Conservation (phyloP, 129 eudicot genomes). For the Flaveria robusta region DNA sequence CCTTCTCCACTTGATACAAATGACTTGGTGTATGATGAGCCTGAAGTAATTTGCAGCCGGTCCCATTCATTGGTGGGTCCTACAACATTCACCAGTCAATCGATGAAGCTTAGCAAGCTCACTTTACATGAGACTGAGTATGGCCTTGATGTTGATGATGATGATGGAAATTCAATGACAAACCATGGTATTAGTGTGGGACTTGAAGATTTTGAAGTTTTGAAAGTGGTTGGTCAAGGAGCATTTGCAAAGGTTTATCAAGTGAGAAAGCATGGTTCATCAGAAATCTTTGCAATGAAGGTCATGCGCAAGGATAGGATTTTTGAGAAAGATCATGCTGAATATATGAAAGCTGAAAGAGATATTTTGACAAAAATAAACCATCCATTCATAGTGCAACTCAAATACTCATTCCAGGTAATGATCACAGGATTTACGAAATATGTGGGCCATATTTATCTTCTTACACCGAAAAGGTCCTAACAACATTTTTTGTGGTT, state of each 20-base stretch:
- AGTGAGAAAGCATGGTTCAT: conserved; percentile 60
- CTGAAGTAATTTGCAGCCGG: conserved; percentile 55
- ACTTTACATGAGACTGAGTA: conserved; percentile 49
- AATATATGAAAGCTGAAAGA: conserved; percentile 85
- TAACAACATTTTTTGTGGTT: conserved; percentile 13
- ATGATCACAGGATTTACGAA: conserved; percentile 14
- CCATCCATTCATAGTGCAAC: conserved; percentile 82
- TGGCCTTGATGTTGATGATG: conserved; percentile 32
- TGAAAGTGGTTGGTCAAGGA: conserved; percentile 73
- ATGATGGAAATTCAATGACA: conserved; percentile 19
- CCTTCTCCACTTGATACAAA: conserved; percentile 36
- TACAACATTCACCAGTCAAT: conserved; percentile 40
- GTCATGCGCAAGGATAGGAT: conserved; percentile 87
- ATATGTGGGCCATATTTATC: background rate
- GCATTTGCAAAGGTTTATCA: conserved; percentile 87
- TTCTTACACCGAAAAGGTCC: background rate
- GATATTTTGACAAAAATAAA: conserved; percentile 83
- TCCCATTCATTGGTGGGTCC: conserved; percentile 78
- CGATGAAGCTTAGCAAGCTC: conserved; percentile 46
- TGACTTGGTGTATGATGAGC: conserved; percentile 51
- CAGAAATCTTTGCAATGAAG: conserved; percentile 83
- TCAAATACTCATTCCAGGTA: conserved; percentile 88
- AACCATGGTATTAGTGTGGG: conserved; percentile 30
- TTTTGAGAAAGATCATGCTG: conserved; percentile 84
- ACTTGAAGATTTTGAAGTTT: conserved; percentile 47